A percentile compares a stretch with the other conserved stretches of the same genome.
phyloP scores from a whole-genome alignment of 345 rosid genomes.

The Pistacia atlantica region DNA sequence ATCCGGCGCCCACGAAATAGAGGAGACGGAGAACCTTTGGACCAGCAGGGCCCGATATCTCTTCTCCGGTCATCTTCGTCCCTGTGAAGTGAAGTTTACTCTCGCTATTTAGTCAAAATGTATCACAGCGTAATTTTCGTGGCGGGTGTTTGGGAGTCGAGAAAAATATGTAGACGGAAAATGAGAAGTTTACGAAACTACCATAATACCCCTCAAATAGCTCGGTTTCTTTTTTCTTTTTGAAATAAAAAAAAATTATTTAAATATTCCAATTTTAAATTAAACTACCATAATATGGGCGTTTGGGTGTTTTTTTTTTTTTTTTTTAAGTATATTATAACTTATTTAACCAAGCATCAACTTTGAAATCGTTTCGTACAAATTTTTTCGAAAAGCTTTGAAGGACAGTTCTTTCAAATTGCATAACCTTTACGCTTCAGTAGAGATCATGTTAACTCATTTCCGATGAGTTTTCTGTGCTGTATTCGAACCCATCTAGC shows the following conservation, averaged over 20 bases:
- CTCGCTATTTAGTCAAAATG: neutral
- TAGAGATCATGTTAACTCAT: too few relatives aligned
- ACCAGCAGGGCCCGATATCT: constrained; percentile 58
- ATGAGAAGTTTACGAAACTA: neutral
- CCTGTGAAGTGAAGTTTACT: neutral
- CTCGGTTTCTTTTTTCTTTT: too few relatives aligned
- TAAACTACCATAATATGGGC: too few relatives aligned
- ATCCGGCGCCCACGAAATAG: constrained; percentile 75
- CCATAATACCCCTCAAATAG: too few relatives aligned
- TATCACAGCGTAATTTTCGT: neutral
- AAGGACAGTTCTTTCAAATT: too few relatives aligned
- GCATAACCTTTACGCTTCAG: too few relatives aligned
- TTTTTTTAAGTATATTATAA: too few relatives aligned
- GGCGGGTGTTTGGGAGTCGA: neutral
- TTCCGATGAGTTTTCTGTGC: too few relatives aligned
- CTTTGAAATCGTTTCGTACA: too few relatives aligned
- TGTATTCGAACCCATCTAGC: too few relatives aligned
- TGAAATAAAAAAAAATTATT: too few relatives aligned
- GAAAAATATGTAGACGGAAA: neutral
- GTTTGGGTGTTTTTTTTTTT: neutral
- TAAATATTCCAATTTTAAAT: neutral
- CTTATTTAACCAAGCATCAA: too few relatives aligned
- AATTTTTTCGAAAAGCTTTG: neutral
- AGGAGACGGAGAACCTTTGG: constrained; percentile 60
- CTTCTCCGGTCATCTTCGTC: constrained; percentile 45